Percentiles rank a stretch among this genome's conserved stretches.
These are phyloP conservation scores for Friedmanniomyces simplex DNA, from an alignment of 495 filamentous ascomycete species.

Conservation along the genomic window DNA sequence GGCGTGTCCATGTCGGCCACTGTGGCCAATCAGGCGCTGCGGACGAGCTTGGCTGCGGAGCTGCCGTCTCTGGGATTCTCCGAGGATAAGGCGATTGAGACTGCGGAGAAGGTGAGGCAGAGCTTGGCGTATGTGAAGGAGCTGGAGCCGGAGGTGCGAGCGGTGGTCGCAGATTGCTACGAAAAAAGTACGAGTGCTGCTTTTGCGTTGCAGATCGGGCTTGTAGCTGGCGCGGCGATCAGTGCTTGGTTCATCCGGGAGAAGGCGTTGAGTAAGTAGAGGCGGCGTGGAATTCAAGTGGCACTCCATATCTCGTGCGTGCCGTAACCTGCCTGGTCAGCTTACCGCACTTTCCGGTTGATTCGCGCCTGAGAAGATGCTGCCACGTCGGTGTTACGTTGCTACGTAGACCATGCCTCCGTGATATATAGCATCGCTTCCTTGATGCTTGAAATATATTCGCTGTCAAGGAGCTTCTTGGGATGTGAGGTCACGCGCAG, in stretches of 20 bases:
- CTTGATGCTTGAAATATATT: too few species aligned
- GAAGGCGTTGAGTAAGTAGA: conserved; percentile 7
- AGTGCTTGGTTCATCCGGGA: conserved; percentile 10
- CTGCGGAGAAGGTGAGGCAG: conserved; percentile 62
- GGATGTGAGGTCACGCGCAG: too few species aligned
- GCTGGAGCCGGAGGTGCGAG: conserved; percentile 50
- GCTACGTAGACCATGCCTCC: too few species aligned
- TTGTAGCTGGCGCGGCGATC: conserved; percentile 24
- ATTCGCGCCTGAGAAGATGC: too few species aligned
- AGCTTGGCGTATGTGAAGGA: conserved; percentile 61
- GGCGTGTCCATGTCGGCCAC: conserved; percentile 63
- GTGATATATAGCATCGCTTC: too few species aligned
- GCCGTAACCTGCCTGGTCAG: too few species aligned
- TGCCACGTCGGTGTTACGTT: too few species aligned
- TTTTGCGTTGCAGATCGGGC: conserved; percentile 25
- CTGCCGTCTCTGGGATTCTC: conserved; percentile 16
- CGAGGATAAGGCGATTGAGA: conserved; percentile 50
- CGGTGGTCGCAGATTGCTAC: conserved; percentile 61
- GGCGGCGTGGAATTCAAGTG: too few species aligned
- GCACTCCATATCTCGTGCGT: too few species aligned
- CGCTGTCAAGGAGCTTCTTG: too few species aligned
- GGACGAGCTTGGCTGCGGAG: conserved; percentile 41
- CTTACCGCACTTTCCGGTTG: too few species aligned
- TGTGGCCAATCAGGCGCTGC: conserved; percentile 61
- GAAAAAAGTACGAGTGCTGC: conserved; percentile 33